phyloP scores from a whole-genome alignment of 2,329 filamentous ascomycete genomes.

The Dactylellina parvicollis region DNA sequence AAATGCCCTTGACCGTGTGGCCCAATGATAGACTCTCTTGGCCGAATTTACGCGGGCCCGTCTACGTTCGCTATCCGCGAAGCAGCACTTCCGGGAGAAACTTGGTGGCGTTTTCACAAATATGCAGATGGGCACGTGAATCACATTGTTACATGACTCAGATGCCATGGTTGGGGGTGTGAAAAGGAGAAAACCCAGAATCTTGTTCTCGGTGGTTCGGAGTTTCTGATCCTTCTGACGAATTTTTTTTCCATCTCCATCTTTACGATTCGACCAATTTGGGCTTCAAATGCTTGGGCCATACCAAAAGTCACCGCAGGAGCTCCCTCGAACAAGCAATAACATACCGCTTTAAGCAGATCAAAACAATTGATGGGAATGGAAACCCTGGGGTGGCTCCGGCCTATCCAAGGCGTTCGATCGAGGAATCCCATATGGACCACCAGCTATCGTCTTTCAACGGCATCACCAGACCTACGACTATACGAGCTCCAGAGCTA shows the following conservation, averaged over 20 bases:
- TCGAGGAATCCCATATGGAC: no score
- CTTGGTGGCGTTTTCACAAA: constrained; percentile 37
- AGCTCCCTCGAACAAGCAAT: no score
- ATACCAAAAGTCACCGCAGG: no score
- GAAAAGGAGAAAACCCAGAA: constrained; percentile 20
- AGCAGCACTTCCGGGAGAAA: constrained; percentile 22
- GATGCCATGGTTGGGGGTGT: constrained; percentile 13
- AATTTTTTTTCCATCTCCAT: neutral
- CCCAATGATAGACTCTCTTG: constrained; percentile 36
- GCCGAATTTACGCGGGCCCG: constrained; percentile 29
- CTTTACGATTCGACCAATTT: neutral
- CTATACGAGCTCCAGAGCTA: no score
- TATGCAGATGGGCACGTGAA: constrained; percentile 35
- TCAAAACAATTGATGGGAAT: no score
- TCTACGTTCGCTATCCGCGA: constrained; percentile 53
- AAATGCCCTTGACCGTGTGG: constrained; percentile 18
- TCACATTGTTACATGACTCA: constrained; percentile 27
- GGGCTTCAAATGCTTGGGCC: no score
- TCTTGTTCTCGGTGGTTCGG: constrained; percentile 3
- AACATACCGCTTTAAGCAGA: no score
- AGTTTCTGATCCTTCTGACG: neutral
- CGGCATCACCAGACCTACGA: no score
- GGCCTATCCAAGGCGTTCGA: no score
- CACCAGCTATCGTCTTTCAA: no score
- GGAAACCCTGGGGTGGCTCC: no score